These are phyloP conservation scores for Boletus edulis DNA, from an alignment of 768 basidiomycete genomes.

Conservation along the genomic window DNA sequence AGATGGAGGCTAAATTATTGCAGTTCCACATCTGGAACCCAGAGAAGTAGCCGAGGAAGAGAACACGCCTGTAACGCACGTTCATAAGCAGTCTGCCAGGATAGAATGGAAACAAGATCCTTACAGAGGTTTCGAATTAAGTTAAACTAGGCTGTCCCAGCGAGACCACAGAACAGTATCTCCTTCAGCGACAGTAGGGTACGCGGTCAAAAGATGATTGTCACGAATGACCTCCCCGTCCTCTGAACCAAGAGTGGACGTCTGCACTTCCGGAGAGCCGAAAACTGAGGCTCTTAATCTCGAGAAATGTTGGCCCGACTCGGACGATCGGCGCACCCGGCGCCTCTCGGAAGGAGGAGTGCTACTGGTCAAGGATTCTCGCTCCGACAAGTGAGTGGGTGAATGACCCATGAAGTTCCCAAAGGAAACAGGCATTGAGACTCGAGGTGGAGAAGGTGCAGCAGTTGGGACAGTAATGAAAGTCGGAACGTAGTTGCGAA, in stretches of 20 bases:
- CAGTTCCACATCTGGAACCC: conserved; percentile 66
- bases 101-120: not conserved
- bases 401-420: conserved; percentile 40
- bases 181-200: conserved; percentile 31
- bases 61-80: conserved; percentile 36
- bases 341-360: conserved; percentile 11
- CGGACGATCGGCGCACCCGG: conserved; percentile 3
- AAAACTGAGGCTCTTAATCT: not conserved
- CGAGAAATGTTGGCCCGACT: conserved; percentile 9
- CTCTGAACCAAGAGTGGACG: conserved; percentile 16
- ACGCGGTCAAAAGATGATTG: conserved; percentile 20
- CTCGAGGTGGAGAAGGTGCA: conserved; percentile 46
- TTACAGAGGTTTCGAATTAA: conserved; percentile 19
- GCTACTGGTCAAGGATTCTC: conserved; percentile 8
- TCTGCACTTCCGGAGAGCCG: conserved; percentile 16
- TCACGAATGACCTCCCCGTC: conserved; percentile 10
- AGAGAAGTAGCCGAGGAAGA: conserved; percentile 51
- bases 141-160: conserved; percentile 29
- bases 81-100: not conserved
- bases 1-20: conserved; percentile 46
- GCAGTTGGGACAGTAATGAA: conserved; percentile 49
- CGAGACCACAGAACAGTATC: conserved; percentile 34
- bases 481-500: conserved; percentile 54
- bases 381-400: conserved; percentile 5
- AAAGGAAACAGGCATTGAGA: conserved; percentile 48